A percentile compares a stretch with the other conserved stretches of the same genome.
These are phyloP conservation scores for Mycosphaerelloides madeirae DNA, from an alignment of 2,329 filamentous ascomycete species.

Conservation along the genomic window DNA sequence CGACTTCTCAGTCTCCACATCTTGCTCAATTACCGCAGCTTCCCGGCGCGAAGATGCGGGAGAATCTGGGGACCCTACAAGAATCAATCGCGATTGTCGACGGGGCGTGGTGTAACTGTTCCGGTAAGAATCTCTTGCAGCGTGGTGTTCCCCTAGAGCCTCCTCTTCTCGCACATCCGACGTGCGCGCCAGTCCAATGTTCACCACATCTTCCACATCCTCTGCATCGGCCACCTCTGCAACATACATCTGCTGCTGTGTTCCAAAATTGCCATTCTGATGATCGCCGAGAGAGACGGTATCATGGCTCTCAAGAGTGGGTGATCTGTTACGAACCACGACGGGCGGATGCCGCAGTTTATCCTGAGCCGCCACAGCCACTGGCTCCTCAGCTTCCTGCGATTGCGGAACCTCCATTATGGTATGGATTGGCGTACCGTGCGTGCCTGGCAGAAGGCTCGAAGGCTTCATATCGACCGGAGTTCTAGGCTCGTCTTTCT, in stretches of 20 bases:
- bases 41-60: conserved; percentile 3
- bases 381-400: too few species aligned
- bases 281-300: background rate
- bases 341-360: too few species aligned
- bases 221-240: background rate
- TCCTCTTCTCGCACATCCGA: conserved; percentile 30
- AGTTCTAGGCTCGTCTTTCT: conserved; percentile 14
- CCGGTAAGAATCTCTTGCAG: conserved; percentile 15
- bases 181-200: conserved; percentile 41
- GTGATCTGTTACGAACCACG: too few species aligned
- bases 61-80: conserved; percentile 8
- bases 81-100: conserved; percentile 14
- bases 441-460: too few species aligned
- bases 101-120: conserved; percentile 17
- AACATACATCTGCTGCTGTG: conserved; percentile 4
- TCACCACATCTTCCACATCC: conserved; percentile 4
- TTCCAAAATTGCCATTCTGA: background rate
- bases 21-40: conserved; percentile 4
- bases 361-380: too few species aligned
- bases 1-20: conserved; percentile 4
- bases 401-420: background rate
- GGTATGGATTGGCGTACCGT: conserved; percentile 4
- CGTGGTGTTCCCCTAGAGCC: conserved; percentile 6
- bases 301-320: too few species aligned
- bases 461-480: conserved; percentile 12